Evolutionary conservation across 2,329 filamentous ascomycete genomes (phyloP).

Genomic region (Nigrograna mackinnonii): DNA sequence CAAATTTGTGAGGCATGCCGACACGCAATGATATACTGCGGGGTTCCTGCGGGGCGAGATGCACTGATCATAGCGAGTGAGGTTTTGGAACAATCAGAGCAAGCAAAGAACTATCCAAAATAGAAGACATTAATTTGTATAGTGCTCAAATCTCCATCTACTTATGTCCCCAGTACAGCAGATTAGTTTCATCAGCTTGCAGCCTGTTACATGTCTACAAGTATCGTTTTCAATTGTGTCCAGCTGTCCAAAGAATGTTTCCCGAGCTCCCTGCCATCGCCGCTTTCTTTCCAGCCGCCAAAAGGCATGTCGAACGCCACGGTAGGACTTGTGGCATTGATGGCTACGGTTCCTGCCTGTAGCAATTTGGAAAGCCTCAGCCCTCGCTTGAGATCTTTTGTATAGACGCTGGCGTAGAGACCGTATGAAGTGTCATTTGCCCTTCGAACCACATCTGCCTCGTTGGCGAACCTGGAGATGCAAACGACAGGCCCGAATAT

Average conservation of each 20-base stretch:
- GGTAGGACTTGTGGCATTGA: constrained; percentile 15
- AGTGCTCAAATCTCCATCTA: too few relatives aligned
- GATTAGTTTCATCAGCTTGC: too few relatives aligned
- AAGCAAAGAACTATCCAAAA: too few relatives aligned
- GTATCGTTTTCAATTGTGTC: too few relatives aligned
- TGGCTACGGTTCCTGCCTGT: constrained; percentile 18
- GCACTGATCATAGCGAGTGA: neutral
- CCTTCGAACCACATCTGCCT: constrained; percentile 15
- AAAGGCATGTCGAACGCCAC: constrained; percentile 35
- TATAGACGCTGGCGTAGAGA: constrained; percentile 16
- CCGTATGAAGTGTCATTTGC: constrained; percentile 15
- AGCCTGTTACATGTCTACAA: too few relatives aligned
- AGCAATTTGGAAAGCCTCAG: constrained; percentile 15
- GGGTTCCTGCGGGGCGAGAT: neutral
- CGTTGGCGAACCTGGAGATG: constrained; percentile 7
- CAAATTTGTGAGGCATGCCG: neutral
- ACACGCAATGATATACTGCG: neutral
- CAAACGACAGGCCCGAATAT: constrained; percentile 15
- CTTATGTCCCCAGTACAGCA: too few relatives aligned
- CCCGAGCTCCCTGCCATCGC: constrained; percentile 48
- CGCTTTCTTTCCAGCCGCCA: constrained; percentile 46
- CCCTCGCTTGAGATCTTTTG: constrained; percentile 8
- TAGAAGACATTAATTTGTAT: too few relatives aligned
- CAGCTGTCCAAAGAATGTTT: too few relatives aligned
- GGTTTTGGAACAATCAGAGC: too few relatives aligned